Evolutionary conservation across 768 basidiomycete genomes (phyloP).

Genomic region (Lactarius evosmus): DNA sequence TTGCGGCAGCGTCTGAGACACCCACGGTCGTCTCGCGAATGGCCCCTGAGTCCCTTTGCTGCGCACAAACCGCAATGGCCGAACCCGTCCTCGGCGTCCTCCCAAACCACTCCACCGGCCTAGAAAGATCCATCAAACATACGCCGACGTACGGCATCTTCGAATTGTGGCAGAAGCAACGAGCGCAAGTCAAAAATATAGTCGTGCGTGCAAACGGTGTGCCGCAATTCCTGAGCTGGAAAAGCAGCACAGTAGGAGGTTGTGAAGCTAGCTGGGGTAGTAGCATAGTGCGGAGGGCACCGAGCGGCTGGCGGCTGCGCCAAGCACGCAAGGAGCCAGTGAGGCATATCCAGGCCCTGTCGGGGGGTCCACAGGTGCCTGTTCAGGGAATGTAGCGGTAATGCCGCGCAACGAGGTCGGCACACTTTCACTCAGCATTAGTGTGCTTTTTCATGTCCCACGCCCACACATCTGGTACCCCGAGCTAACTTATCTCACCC

Average conservation of each 20-base stretch:
- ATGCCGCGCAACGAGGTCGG: conserved; percentile 87
- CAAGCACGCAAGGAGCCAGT: conserved; percentile 62
- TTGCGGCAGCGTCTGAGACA: conserved; percentile 64
- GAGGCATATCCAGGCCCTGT: conserved; percentile 39
- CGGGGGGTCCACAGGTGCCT: conserved; percentile 37
- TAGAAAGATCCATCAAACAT: conserved; percentile 48
- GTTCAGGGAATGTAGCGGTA: conserved; percentile 82
- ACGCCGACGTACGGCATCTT: conserved; percentile 61
- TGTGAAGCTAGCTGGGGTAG: conserved; percentile 57
- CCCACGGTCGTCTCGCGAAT: conserved; percentile 12
- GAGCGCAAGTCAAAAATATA: conserved; percentile 85
- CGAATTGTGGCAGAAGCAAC: conserved; percentile 64
- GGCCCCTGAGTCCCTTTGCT: conserved; percentile 25
- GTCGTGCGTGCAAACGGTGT: conserved; percentile 86
- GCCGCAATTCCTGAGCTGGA: conserved; percentile 94
- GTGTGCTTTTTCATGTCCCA: conserved; percentile 81
- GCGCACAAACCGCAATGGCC: conserved; percentile 25
- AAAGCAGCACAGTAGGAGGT: conserved; percentile 77
- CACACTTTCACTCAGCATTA: conserved; percentile 55
- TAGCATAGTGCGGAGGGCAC: conserved; percentile 57
- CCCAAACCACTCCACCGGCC: conserved; percentile 35
- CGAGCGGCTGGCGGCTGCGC: conserved; percentile 64
- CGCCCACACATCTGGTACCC: conserved; percentile 60
- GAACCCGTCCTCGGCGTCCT: conserved; percentile 14
- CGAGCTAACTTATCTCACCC: conserved; percentile 37